phyloP scores from a whole-genome alignment of 306 rosid species.

The cucumber (Cucumis sativus) region Cucumber_9930_V3 NC_026656.2:20197501-20198000 shows the following conservation, averaged over 20 bases:
- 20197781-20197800: slow-evolving; percentile 53
- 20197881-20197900: not conserved
- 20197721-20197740: slow-evolving; percentile 48
- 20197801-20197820: slow-evolving; percentile 47
- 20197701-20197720: not conserved
- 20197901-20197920: not conserved
- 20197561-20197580: not conserved
- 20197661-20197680: not conserved
- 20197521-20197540: not conserved
- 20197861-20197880: not conserved
- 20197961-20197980: slow-evolving; percentile 19
- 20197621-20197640: not conserved
- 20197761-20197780: slow-evolving; percentile 75
- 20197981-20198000: slow-evolving; percentile 63
- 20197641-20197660: not conserved
- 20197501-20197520: not conserved
- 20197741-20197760: slow-evolving; percentile 87
- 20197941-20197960: slow-evolving; percentile 53
- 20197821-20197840: slow-evolving; percentile 57
- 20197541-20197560: not conserved
- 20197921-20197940: slow-evolving; percentile 9
- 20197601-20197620: not conserved
- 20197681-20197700: not conserved
- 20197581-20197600: not conserved
- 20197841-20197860: slow-evolving; percentile 71